phyloP scores from a whole-genome alignment of 345 rosid genomes.

The Clausena lansium region DNA sequence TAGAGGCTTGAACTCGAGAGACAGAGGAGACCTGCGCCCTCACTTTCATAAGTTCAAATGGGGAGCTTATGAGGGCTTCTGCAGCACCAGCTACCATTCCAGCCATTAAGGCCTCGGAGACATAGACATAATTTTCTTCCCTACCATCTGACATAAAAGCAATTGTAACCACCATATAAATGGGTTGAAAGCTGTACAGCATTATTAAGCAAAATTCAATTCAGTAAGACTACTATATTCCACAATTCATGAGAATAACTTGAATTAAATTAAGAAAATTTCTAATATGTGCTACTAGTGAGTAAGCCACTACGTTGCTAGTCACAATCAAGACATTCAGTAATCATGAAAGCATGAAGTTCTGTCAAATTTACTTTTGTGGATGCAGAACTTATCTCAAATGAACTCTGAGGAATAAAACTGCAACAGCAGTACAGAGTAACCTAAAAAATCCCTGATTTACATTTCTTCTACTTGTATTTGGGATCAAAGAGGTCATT shows the following conservation, averaged over 20 bases:
- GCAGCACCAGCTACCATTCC: slow-evolving; percentile 81
- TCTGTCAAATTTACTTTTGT: too few species aligned
- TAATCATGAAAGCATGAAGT: neutral
- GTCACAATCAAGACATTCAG: neutral
- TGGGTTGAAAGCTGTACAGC: neutral
- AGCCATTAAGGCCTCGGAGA: slow-evolving; percentile 72
- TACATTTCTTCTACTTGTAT: neutral
- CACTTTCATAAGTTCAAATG: slow-evolving; percentile 81
- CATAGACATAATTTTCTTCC: slow-evolving; percentile 60
- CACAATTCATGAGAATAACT: neutral
- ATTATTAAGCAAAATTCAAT: neutral
- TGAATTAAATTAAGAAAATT: neutral
- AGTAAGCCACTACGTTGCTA: neutral
- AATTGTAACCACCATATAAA: slow-evolving; percentile 6
- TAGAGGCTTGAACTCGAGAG: slow-evolving; percentile 41
- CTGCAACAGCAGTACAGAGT: neutral
- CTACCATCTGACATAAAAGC: slow-evolving; percentile 67
- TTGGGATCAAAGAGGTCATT: neutral
- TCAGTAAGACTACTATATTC: neutral
- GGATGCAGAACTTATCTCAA: neutral
- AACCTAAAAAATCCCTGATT: neutral
- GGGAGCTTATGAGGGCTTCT: slow-evolving; percentile 66
- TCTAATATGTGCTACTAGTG: neutral
- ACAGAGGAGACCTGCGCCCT: slow-evolving; percentile 80
- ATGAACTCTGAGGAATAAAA: neutral